Base-by-base conservation (phyloP, 495 filamentous ascomycete genomes). In the Friedmanniomyces simplex region DNA sequence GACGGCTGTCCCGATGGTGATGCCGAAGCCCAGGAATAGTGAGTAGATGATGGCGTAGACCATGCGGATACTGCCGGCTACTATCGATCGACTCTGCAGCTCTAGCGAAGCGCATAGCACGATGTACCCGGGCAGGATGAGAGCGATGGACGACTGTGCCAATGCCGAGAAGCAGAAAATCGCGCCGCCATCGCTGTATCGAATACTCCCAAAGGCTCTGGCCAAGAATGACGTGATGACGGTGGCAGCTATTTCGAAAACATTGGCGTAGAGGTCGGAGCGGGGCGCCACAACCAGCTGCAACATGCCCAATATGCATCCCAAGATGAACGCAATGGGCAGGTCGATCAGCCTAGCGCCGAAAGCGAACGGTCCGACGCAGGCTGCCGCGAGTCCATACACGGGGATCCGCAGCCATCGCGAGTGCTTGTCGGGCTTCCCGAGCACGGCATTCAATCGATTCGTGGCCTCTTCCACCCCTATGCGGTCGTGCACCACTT, bases 41-140 rank as follows among this genome's bases (percentile, higher is more conserved):
- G 91, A 91, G 70, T 96, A 96, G 30, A 96, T 91, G 54, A 96
- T 86, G 8, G 91, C 89, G 62, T 96, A 96, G 6, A 97, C 88
- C 85, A 96, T 91, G 47, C 91, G 87, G 12, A 96, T 87, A 6
- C 88, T 91, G 1, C 91, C 91, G 18, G 91, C 89, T 5, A 96
- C 85, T 49, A 97, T 84, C 57, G 83, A 85, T 52, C 81, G 79
- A 10, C 86, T 91, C 68, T 96, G 91, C 0, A 97, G 80, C 68
- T 97, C 91, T 26, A 97, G 77, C 47, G 82, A 85, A 8, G 84
- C 87, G 68, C 86, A 90, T 48, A 95, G 73, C 13, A 94, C 86
- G 30, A 84, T 85, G 67, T 90, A 93, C 14, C 91, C 91, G 0
- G 91, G 91, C 2, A 98, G 77, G 58, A 98, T 96, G 36, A 96